Base-by-base conservation (phyloP, 2,329 filamentous ascomycete species). In the Claviceps capensis region DNA sequence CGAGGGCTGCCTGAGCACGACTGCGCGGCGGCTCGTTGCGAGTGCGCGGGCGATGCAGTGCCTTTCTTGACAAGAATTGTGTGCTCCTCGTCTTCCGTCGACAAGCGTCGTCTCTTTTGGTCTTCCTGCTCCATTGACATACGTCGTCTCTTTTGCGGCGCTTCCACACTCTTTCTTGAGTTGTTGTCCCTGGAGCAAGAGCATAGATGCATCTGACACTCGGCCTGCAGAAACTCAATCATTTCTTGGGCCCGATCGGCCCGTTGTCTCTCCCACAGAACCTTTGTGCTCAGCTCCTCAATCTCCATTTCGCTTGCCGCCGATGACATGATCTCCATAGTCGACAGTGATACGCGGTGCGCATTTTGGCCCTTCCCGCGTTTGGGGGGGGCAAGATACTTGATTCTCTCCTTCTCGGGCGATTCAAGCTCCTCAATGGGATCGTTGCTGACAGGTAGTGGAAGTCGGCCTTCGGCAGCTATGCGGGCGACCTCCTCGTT, bases 401-500 rank as follows among this genome's bases (percentile, higher is more conserved):
- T 63, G 61, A 16, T 38, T 16, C 55, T 53, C 48, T 59, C 63
- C 61, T 79, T 82, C 55, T 72, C 74, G 2, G 82, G 82, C 1
- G 81, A 82, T 2, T 73, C 74, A 57, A 84, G 79, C 55, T 85
- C 79, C 54, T 82, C 81, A 37, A 79, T 72, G 14, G 75, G 72
- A 13, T 74, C 69, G n/a, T 72, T 71, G 2, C 53, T 59, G 49
- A 43, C 72, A 60, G 85, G 84, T 13, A 88, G 69, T 2, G 85
- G 81, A 51, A 88, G 77, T 45, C 74, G 77, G 17, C 83, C 84
- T 63, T 88, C 83, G 22, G 83, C 81, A 3, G 85, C 84, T 50
- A 88, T 83, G 48, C 82, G 77, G 19, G 82, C 78, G 23, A 88
- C 77, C 62, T 88, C 84, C 60, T 88, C 84, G 59, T 85, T 85